Evolutionary conservation across 805 yeast genomes (phyloP).

Genomic region (Pichia nanzhaoensis): DNA sequence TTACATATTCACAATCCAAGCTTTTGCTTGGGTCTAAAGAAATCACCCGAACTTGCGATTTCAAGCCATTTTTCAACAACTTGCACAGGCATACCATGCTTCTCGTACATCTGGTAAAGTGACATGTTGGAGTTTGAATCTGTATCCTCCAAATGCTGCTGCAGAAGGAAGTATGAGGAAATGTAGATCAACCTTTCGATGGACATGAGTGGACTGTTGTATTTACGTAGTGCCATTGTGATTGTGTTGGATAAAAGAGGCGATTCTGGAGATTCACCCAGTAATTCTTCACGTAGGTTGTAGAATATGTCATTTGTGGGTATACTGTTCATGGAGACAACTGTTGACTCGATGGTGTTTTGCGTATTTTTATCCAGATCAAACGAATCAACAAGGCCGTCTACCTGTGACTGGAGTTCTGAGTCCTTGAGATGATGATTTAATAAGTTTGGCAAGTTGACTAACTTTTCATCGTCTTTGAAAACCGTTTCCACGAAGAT

Average conservation of each 20-base stretch:
- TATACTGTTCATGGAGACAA: conserved; percentile 1
- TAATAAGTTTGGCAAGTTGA: conserved; percentile 36
- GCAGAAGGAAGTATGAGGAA: background rate
- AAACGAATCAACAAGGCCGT: conserved; percentile 34
- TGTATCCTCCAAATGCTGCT: background rate
- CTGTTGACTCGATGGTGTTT: conserved; percentile 1
- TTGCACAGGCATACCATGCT: background rate
- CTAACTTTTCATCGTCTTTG: conserved; percentile 54
- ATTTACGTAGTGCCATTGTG: background rate
- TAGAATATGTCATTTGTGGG: conserved; percentile 7
- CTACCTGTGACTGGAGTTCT: conserved; percentile 40
- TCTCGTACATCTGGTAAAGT: conserved; percentile 1
- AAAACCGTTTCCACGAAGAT: conserved; percentile 56
- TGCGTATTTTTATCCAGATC: conserved; percentile 19
- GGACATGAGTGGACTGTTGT: conserved; percentile 5
- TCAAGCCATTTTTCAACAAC: conserved; percentile 6
- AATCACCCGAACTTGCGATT: background rate
- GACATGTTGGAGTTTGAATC: background rate
- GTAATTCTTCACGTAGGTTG: conserved; percentile 1
- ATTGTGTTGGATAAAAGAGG: conserved; percentile 11
- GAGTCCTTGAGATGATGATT: conserved; percentile 27
- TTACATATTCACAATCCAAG: too few relatives aligned
- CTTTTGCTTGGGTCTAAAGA: background rate
- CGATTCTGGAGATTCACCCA: background rate
- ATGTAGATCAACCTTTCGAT: conserved; percentile 7